Conservation (phyloP, 2,329 filamentous ascomycete species). For the Thermoascus crustaceus region DNA sequence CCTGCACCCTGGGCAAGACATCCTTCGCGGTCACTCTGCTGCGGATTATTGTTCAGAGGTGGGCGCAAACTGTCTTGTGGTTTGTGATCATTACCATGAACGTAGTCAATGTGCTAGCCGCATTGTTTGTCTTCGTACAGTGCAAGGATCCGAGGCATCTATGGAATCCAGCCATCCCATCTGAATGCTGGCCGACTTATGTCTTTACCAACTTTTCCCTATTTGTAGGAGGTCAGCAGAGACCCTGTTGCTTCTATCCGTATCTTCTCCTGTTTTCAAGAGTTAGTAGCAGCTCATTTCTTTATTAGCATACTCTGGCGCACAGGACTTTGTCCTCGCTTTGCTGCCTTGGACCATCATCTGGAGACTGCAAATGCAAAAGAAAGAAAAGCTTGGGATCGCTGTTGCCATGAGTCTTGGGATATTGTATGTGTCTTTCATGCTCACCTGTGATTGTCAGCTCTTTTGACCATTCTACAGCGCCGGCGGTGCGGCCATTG, state of each 20-base stretch:
- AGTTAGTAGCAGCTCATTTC: not conserved
- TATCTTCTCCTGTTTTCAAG: no score
- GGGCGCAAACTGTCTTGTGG: constrained; percentile 30
- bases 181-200: constrained; percentile 13
- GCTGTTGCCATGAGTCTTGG: constrained; percentile 32
- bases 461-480: constrained; percentile 7
- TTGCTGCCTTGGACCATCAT: constrained; percentile 32
- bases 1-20: constrained; percentile 32
- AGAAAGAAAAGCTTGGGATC: constrained; percentile 31
- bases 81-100: constrained; percentile 22
- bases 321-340: constrained; percentile 29
- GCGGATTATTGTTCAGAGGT: constrained; percentile 25
- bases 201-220: constrained; percentile 16
- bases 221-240: constrained; percentile 13
- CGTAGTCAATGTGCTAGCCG: constrained; percentile 13
- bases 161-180: constrained; percentile 14
- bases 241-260: not conserved
- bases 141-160: constrained; percentile 15
- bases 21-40: constrained; percentile 35
- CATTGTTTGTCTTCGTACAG: constrained; percentile 14
- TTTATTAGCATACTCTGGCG: constrained; percentile 13
- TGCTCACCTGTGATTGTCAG: not conserved
- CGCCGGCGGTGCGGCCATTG: constrained; percentile 15
- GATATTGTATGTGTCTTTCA: constrained; percentile 15
- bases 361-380: constrained; percentile 27